Percentiles rank a stretch among this genome's conserved stretches.
These are phyloP conservation scores for Reticulascus tulasneorum DNA, from an alignment of 2,329 filamentous ascomycete species.

Conservation along the genomic window DNA sequence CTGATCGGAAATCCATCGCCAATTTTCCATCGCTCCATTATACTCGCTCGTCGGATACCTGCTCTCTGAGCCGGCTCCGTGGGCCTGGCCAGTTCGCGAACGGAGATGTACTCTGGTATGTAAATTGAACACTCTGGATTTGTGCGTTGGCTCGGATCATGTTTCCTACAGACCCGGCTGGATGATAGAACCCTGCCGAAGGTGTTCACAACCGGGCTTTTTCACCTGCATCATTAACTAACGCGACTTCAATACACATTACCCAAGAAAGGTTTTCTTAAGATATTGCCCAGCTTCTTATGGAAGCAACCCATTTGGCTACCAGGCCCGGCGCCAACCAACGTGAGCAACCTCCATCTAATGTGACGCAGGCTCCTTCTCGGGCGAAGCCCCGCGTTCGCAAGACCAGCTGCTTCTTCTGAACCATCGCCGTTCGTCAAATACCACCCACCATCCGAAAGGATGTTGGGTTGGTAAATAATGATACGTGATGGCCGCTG, in stretches of 20 bases:
- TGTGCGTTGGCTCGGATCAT: conserved; percentile 2
- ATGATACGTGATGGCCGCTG: conserved; percentile 2
- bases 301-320: no score
- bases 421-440: neutral
- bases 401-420: neutral
- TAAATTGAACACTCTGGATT: no score
- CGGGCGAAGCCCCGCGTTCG: no score
- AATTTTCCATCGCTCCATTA: neutral
- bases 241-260: neutral
- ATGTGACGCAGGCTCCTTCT: no score
- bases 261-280: neutral
- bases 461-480: conserved; percentile 1
- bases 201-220: neutral
- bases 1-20: conserved; percentile 8
- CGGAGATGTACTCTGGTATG: neutral
- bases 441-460: conserved; percentile 1
- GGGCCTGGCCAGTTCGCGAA: neutral
- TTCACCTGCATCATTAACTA: neutral
- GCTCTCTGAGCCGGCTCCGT: neutral
- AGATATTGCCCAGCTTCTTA: no score
- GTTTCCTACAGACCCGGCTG: conserved; percentile 2
- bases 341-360: neutral
- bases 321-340: no score
- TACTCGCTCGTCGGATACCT: neutral
- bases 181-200: neutral